Evolutionary conservation across 495 filamentous ascomycete genomes (phyloP), one percentile per base, ranked within the genome.

Genomic region (Venustampulla echinocandica): DNA sequence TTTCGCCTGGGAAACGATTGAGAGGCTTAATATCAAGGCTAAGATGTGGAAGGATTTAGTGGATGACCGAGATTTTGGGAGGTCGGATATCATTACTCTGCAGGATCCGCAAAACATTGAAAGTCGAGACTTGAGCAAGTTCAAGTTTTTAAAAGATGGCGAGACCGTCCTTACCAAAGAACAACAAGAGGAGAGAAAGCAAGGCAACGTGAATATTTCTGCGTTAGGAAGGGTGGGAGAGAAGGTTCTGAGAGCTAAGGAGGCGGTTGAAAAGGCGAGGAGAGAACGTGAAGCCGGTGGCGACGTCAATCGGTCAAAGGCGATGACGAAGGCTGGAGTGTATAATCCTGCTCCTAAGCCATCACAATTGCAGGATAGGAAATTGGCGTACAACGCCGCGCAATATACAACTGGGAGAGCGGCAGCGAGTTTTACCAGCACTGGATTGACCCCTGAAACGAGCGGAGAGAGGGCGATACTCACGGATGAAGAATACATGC

Each of bases 21-120:
- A 97, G 62, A 75, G 87, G 52, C 74, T 97, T 62, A 99, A 99
- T 66, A 82, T 97, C 64, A 99, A 97, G 69, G 79, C 90, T 42
- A 99, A 95, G 77, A 81, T 93, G 70, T 99, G 92, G 92, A 73
- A 71, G 43, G 92, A 99, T 64, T 66, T 99, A 4, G 80, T 97
- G 13, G 86, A 80, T 56, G 90, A 97, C 53, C 75, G 75, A 50
- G 87, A 90, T 50, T 99, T 99, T 56, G 73, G 74, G 33, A 78
- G 93, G 45, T 87, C 85, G 56, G 92, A 99, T 61, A 90, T 99
- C 55, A 90, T 99, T 61, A 95, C 88, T 0, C 67, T 99, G 4
- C 92, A 99, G 62, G 93, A 99, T 63, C 93, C 92, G 22, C 88
- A 95, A 60, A 95, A 96, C 62, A 71, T 94, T 42, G 81, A 80